phyloP scores from a whole-genome alignment of 805 yeast species.

The Yarrowia porcina region DNA sequence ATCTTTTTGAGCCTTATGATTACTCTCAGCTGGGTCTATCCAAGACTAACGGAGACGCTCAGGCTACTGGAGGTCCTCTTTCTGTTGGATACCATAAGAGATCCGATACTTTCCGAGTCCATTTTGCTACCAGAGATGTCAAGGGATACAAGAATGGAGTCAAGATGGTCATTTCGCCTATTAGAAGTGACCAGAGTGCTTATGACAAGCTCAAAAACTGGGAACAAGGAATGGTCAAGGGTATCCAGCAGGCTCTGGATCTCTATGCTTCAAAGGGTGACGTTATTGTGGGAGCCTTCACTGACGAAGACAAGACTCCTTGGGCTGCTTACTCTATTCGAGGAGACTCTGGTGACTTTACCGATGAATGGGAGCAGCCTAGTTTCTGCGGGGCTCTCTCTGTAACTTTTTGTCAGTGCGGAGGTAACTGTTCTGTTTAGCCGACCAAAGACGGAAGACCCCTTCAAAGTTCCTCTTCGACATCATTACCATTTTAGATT shows the following conservation, averaged over 20 bases:
- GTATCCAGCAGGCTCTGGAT: conserved; percentile 17
- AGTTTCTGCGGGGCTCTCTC: conserved; percentile 1
- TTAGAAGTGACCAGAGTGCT: neutral
- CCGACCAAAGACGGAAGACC: no score
- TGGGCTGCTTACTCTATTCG: conserved; percentile 14
- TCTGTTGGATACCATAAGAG: conserved; percentile 12
- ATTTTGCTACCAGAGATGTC: conserved; percentile 1
- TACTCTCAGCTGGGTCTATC: conserved; percentile 10
- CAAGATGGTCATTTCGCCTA: conserved; percentile 5
- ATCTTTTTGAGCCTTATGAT: conserved; percentile 1
- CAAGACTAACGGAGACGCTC: neutral
- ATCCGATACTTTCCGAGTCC: conserved; percentile 6
- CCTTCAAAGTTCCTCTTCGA: neutral
- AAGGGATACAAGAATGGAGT: conserved; percentile 1
- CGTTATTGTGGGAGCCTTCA: conserved; percentile 1
- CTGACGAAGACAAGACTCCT: conserved; percentile 4
- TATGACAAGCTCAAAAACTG: conserved; percentile 6
- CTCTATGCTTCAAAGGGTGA: conserved; percentile 14
- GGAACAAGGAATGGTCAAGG: neutral
- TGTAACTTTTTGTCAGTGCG: conserved; percentile 3
- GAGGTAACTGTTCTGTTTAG: neutral
- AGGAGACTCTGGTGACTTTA: neutral
- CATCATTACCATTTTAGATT: neutral
- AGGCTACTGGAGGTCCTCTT: conserved; percentile 6
- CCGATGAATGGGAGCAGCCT: conserved; percentile 17